Base-by-base conservation (phyloP, 106 monocot genomes). In the Alisma plantagoaquatica region DNA sequence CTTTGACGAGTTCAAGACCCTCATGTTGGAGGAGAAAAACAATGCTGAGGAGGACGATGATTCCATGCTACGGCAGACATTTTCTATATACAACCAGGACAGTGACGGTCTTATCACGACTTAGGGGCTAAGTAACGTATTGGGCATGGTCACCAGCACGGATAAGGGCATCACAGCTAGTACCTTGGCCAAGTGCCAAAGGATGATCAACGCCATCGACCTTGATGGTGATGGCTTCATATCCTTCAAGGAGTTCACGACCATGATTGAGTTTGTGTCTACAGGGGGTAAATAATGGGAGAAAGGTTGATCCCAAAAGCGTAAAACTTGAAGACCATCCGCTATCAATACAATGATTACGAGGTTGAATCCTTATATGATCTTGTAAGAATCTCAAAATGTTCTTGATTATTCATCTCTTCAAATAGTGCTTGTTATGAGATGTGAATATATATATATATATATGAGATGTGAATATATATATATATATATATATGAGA, bases 31-130 rank as follows among this genome's bases (percentile, higher is more conserved):
- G 33, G 29, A 20, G 45, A 3, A 15, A 20, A 25, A 12, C 17
- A n/a, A n/a, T n/a, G n/a, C n/a, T n/a, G n/a, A n/a, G n/a, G 23
- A 30, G 29, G 7, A 21, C 30, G 9, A 26, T 42, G 10, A 25
- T 30, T 43, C 51, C 68, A 57, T 31, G 67, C 68, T 84, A 75
- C 55, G 24, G 59, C 62, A 79, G 75, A 79, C 84, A 27, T 84
- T 84, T 49, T 23, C 41, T 46, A 78, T 84, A 57, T 84, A 79
- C 57, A 78, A 83, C 42, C 74, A 70, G 60, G 74, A 83, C 46
- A 75, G 83, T 0, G 78, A 84, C 45, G 83, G 83, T 5, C 71
- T 63, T 47, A 84, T 84, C 41, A 74, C 83, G 19, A 79, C 84
- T 10, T 64, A 60, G 45, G 84, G 79, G 69, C 53, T 84, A 58